Evolutionary conservation across 441 rosid genomes (phyloP).

Genomic region (Codiaeum variegatum): DNA sequence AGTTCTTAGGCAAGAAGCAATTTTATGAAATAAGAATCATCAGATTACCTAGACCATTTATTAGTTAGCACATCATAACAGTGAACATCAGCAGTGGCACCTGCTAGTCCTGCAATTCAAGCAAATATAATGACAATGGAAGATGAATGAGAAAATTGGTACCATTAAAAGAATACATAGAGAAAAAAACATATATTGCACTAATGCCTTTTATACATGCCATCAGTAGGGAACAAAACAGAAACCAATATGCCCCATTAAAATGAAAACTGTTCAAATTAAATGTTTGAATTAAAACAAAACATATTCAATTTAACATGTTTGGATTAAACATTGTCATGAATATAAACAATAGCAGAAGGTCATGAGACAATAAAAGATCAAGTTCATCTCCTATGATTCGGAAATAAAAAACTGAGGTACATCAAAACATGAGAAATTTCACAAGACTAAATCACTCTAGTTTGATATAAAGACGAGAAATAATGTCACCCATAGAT

Average conservation of each 20-base stretch:
- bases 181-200: neutral
- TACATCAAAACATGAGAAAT: neutral
- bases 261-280: no score
- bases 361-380: neutral
- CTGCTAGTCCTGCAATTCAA: conserved; percentile 80
- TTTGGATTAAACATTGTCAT: neutral
- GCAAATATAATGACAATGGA: conserved; percentile 24
- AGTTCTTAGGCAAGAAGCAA: conserved; percentile 1
- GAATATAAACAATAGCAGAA: neutral
- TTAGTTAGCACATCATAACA: conserved; percentile 85
- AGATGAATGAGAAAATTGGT: conserved; percentile 11
- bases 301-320: neutral
- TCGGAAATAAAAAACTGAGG: neutral
- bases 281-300: neutral
- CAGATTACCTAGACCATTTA: conserved; percentile 89
- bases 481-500: no score
- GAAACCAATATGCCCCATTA: neutral
- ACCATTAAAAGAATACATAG: neutral
- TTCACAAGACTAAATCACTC: neutral
- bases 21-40: conserved; percentile 3
- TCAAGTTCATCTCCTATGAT: neutral
- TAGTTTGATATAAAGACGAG: no score
- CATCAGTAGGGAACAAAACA: neutral
- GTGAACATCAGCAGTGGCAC: conserved; percentile 98
- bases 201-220: conserved; percentile 1